A percentile compares a stretch with the other conserved stretches of the same genome.
Conservation (phyloP, 202 grass and related monocot species). For the Bolboschoenoplectus hybrid region DNA sequence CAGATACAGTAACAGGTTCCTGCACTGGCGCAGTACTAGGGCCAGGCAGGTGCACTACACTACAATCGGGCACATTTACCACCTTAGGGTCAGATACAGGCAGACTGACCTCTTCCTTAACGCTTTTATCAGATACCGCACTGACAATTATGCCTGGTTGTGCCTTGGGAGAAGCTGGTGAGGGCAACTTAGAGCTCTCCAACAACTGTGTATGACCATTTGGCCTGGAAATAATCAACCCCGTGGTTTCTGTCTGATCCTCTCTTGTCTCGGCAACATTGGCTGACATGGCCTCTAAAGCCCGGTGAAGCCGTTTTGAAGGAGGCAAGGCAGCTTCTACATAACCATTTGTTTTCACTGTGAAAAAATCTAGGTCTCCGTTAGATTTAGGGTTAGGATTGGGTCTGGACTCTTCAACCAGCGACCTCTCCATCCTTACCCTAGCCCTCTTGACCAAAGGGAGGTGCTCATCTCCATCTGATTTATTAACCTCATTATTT, state of each 20-base stretch:
- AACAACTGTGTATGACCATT: slow-evolving; percentile 38
- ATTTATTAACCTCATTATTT: slow-evolving; percentile 64
- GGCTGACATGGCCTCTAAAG: slow-evolving; percentile 96
- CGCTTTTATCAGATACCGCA: neutral
- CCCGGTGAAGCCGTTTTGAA: slow-evolving; percentile 96
- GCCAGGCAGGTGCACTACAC: slow-evolving; percentile 10
- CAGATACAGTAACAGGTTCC: slow-evolving; percentile 7
- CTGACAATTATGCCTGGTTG: neutral
- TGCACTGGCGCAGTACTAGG: neutral
- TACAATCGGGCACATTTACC: neutral
- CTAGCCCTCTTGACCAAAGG: slow-evolving; percentile 98
- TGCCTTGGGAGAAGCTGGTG: neutral
- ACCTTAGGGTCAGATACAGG: neutral
- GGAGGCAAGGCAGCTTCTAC: slow-evolving; percentile 95
- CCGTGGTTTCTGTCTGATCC: slow-evolving; percentile 48
- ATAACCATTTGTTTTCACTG: slow-evolving; percentile 43
- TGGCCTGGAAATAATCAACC: slow-evolving; percentile 36
- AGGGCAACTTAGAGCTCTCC: slow-evolving; percentile 25
- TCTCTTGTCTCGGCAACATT: slow-evolving; percentile 62
- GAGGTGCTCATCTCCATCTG: slow-evolving; percentile 88
- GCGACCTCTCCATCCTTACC: slow-evolving; percentile 73
- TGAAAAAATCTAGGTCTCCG: slow-evolving; percentile 35
- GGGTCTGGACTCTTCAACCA: slow-evolving; percentile 44
- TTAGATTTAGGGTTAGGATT: slow-evolving; percentile 28
- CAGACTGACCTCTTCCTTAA: neutral